These are phyloP conservation scores for Fallopia convolvulus DNA, from an alignment of 148 eudicot species.

Conservation along the genomic window DNA sequence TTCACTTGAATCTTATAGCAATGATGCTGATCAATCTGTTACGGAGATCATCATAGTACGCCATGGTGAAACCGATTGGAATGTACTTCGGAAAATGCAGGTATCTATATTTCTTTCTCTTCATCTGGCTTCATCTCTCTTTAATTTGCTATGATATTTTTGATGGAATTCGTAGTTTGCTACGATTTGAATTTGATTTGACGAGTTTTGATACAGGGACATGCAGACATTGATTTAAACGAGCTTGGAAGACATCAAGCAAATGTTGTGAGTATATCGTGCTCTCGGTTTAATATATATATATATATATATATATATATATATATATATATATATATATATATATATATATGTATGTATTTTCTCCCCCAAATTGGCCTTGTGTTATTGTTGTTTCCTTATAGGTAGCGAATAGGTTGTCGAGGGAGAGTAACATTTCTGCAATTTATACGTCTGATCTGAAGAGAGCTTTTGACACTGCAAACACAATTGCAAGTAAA, in stretches of 20 bases:
- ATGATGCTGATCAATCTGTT: conserved; percentile 14
- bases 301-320: too few relatives aligned
- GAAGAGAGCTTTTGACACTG: conserved; percentile 73
- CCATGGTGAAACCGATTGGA: conserved; percentile 80
- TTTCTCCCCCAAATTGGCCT: not conserved
- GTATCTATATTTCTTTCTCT: conserved; percentile 16
- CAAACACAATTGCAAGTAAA: conserved; percentile 55
- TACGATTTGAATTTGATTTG: not conserved
- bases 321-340: too few relatives aligned
- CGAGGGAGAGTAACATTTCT: conserved; percentile 58
- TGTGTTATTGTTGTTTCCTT: conserved; percentile 11
- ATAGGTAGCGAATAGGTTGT: conserved; percentile 65
- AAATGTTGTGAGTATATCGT: conserved; percentile 40
- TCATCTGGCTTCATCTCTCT: not conserved
- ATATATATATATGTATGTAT: too few relatives aligned
- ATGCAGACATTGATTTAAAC: conserved; percentile 68
- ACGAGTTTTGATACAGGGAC: conserved; percentile 41
- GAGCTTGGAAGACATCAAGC: conserved; percentile 82
- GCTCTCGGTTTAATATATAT: not conserved
- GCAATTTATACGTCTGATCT: conserved; percentile 76
- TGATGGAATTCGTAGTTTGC: too few relatives aligned
- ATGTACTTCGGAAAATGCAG: conserved; percentile 59
- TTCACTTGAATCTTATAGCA: conserved; percentile 7
- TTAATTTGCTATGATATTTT: not conserved
- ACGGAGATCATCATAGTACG: conserved; percentile 50